Evolutionary conservation across 257 asterid species (phyloP).

Genomic region (Plantago ovata): DNA sequence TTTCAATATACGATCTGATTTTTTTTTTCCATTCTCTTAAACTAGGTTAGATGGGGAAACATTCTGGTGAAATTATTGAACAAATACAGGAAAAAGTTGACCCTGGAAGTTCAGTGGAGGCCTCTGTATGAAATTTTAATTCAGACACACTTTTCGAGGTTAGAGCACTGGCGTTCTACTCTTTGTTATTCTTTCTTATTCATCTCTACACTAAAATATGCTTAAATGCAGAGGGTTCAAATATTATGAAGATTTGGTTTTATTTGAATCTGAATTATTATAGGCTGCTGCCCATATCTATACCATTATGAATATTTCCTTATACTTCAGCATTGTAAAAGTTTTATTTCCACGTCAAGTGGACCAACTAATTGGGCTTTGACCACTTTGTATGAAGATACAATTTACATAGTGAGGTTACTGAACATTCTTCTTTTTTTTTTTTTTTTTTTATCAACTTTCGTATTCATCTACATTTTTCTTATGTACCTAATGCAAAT

Average conservation of each 20-base stretch:
- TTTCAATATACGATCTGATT: slow-evolving; percentile 26
- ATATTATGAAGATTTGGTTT: neutral
- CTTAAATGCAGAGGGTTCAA: too few relatives aligned
- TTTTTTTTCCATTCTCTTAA: slow-evolving; percentile 28
- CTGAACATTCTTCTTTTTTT: too few relatives aligned
- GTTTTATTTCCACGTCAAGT: too few relatives aligned
- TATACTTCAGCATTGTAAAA: too few relatives aligned
- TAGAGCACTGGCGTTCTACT: slow-evolving; percentile 12
- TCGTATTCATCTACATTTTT: too few relatives aligned
- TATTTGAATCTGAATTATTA: neutral
- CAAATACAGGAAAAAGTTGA: slow-evolving; percentile 74
- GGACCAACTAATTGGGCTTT: too few relatives aligned
- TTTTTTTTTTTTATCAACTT: too few relatives aligned
- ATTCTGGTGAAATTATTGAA: slow-evolving; percentile 75
- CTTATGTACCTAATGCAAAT: too few relatives aligned
- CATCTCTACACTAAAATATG: too few relatives aligned
- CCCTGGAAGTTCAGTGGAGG: slow-evolving; percentile 82
- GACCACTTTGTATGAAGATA: too few relatives aligned
- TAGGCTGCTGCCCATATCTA: slow-evolving; percentile 1
- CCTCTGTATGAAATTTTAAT: slow-evolving; percentile 76
- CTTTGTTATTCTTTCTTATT: slow-evolving; percentile 6
- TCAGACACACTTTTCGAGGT: slow-evolving; percentile 89
- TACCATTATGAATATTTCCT: neutral
- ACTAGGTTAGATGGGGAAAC: slow-evolving; percentile 97
- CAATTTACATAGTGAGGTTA: too few relatives aligned